Evolutionary conservation across 192 early-diverging fungal species (phyloP), one percentile per base, ranked within the genome.

Genomic region (Entomortierella chlamydospora): DNA sequence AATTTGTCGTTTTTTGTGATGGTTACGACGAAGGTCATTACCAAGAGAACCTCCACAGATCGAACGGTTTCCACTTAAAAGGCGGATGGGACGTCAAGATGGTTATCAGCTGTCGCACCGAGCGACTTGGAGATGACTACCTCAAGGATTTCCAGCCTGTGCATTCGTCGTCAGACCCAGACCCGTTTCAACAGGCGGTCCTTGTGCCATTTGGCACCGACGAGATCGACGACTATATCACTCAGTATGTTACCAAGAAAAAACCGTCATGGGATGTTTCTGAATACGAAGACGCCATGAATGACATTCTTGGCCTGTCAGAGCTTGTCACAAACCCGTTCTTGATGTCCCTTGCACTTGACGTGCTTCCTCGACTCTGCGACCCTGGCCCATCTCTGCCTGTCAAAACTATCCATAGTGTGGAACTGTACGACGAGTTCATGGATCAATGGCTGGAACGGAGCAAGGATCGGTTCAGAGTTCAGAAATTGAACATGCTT

Each of bases 21-120:
- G 59, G 59, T 9, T 63, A 63, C 29, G 61, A 63, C 47, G 61
- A 63, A 30, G 18, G 61, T 51, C 23, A 63, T 15, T 47, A 51
- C 29, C 49, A 13, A 15, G 4, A 52, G 18, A 63, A 63, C 31
- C 31, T 63, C 2, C 51, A 63, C n/a, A 22, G 1, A 31, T n/a
- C 23, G 15, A 63, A 63, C 49, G 1, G 20, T 0, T 31, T 63
- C 1, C 49, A 63, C 20, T 1, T 29, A 28, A 1, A 1, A 28
- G 61, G 47, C 7, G 6, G 33, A 18, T 63, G 61, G 61, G 11
- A 43, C 1, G 61, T 30, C 7, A n/a, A 63, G 47, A 63, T 63
- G 61, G 13, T 63, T 8, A 33, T 63, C 61, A 63, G 47, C 22
- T 63, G 61, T 29, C 45, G 61, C 1, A 63, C 37, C 23, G 61